These are phyloP conservation scores for Botryosphaeria dothidea DNA, from an alignment of 2,329 filamentous ascomycete species.

Conservation along the genomic window DNA sequence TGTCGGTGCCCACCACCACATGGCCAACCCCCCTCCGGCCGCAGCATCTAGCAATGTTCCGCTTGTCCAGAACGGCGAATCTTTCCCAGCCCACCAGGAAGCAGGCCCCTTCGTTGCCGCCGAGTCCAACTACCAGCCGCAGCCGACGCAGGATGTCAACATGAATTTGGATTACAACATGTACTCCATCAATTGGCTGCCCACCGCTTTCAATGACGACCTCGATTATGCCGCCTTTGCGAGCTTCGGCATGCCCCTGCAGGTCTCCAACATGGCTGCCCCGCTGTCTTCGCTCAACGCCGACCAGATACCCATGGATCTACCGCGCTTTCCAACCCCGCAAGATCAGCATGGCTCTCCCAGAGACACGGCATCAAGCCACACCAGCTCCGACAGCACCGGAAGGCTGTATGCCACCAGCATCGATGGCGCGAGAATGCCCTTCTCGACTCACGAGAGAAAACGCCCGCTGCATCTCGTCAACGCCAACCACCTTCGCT, in stretches of 20 bases:
- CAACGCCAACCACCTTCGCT: background rate
- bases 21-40: no score
- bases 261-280: background rate
- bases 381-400: background rate
- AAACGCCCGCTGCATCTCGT: background rate
- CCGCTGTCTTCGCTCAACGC: background rate
- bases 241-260: background rate
- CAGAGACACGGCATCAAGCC: background rate
- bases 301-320: background rate
- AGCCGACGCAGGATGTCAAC: background rate
- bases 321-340: background rate
- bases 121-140: background rate
- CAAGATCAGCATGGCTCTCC: background rate
- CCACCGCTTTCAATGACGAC: background rate
- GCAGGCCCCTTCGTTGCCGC: background rate
- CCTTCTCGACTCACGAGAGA: background rate
- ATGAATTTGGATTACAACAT: background rate
- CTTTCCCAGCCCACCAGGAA: background rate
- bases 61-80: background rate
- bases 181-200: slow-evolving; percentile 13
- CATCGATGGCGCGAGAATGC: background rate
- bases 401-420: background rate
- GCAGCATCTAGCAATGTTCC: no score
- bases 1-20: background rate
- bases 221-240: slow-evolving; percentile 2